These are phyloP conservation scores for Pneumocystis jirovecii DNA, from an alignment of 1,139 yeast genomes.

Conservation along the genomic window DNA sequence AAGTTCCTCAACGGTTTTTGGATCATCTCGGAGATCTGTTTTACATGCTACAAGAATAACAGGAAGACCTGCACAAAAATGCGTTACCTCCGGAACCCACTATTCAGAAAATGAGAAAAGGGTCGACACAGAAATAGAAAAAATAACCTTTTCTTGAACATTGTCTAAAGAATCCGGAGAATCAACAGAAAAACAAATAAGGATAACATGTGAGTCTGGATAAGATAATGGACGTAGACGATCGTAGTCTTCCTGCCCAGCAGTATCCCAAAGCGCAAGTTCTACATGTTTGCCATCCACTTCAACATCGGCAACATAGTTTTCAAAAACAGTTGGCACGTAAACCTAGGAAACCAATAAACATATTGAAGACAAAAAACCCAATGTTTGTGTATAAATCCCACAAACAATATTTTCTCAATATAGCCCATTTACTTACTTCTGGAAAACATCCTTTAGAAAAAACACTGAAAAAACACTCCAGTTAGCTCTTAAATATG, in stretches of 20 bases:
- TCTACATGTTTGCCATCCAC: slow-evolving; percentile 87
- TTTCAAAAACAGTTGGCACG: slow-evolving; percentile 91
- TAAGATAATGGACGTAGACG: slow-evolving; percentile 53
- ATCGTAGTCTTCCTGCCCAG: slow-evolving; percentile 72
- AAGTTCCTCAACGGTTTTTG: slow-evolving; percentile 57
- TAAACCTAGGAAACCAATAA: slow-evolving; percentile 30
- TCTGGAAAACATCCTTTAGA: slow-evolving; percentile 23
- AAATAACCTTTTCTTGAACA: slow-evolving; percentile 29
- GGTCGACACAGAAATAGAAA: neutral
- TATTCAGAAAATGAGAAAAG: slow-evolving; percentile 1
- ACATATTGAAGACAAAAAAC: neutral
- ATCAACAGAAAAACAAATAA: slow-evolving; percentile 54
- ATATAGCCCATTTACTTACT: neutral
- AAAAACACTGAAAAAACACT: slow-evolving; percentile 76
- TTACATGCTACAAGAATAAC: slow-evolving; percentile 80
- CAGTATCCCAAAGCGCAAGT: slow-evolving; percentile 88
- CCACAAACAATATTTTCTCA: slow-evolving; percentile 14
- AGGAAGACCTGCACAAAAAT: slow-evolving; percentile 68
- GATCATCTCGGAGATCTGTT: slow-evolving; percentile 75
- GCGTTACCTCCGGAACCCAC: slow-evolving; percentile 68
- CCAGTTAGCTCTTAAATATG: slow-evolving; percentile 26
- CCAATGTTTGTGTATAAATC: neutral
- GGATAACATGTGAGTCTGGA: slow-evolving; percentile 52
- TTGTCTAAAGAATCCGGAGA: slow-evolving; percentile 52
- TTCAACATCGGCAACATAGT: slow-evolving; percentile 69